These are phyloP conservation scores for Fraxinus floribunda DNA, from an alignment of 305 asterid genomes.

Conservation along the genomic window DNA sequence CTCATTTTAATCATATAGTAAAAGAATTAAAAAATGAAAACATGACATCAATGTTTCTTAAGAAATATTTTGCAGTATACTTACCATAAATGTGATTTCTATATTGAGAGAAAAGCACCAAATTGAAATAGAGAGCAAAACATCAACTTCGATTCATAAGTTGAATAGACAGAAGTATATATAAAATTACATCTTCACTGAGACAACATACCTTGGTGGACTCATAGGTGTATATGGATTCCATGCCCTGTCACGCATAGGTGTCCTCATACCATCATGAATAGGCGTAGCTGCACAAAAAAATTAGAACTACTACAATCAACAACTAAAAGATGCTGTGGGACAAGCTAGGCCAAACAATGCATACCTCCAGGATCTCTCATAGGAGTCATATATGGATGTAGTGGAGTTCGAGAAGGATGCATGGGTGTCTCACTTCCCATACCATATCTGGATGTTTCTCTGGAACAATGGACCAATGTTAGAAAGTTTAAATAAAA, in stretches of 20 bases:
- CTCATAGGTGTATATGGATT: slow-evolving; percentile 93
- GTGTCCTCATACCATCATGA: slow-evolving; percentile 98
- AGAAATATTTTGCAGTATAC: background rate
- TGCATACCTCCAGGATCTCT: slow-evolving; percentile 80
- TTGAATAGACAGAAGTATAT: background rate
- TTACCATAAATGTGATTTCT: background rate
- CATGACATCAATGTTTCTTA: background rate
- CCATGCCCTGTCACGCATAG: slow-evolving; percentile 99
- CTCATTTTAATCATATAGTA: background rate
- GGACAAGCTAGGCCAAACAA: background rate
- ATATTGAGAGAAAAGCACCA: background rate
- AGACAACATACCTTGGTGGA: slow-evolving; percentile 66
- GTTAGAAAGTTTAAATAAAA: slow-evolving; percentile 28
- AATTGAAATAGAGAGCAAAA: background rate
- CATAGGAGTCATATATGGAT: slow-evolving; percentile 94
- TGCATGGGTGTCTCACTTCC: slow-evolving; percentile 96
- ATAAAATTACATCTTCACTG: slow-evolving; percentile 10
- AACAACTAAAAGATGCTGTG: slow-evolving; percentile 15
- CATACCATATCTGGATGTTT: slow-evolving; percentile 72
- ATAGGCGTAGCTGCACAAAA: slow-evolving; percentile 67
- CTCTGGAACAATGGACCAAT: slow-evolving; percentile 45
- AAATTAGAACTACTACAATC: slow-evolving; percentile 16
- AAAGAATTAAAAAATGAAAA: background rate
- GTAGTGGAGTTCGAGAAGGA: slow-evolving; percentile 93
- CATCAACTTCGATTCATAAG: background rate